Evolutionary conservation across 768 basidiomycete genomes (phyloP), one percentile per base, ranked within the genome.

Genomic region (Lentinula sp.): DNA sequence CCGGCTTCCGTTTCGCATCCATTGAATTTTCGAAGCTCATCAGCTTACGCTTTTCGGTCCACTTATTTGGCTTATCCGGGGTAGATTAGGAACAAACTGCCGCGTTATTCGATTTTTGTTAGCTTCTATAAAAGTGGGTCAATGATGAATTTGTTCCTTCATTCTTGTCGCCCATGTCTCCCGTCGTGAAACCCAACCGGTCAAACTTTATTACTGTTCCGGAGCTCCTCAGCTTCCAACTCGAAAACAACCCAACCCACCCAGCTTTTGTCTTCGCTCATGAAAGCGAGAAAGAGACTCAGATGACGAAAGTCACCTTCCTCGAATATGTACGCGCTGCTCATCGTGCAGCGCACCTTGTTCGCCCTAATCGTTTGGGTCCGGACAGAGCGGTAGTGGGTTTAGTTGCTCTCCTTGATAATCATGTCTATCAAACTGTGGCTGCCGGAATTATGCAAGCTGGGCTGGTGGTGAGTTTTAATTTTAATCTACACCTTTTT

Each of bases 251-350:
- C 45, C 52, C 73, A 0, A 39, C 56, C n/a, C 53, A 65, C 16
- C 70, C 72, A 1, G 43, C 66, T 43, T 46, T 64, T 10, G 72
- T 64, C 34, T 58, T 63, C 5, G 69, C 65, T 46, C 43, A 65
- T 0, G 34, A 52, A 28, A 5, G 53, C 1, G 40, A 57, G 10
- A 43, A 11, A 11, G 42, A 43, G 42, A n/a, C 5, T 4, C 16
- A 18, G 6, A 18, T 46, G n/a, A 70, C 62, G 15, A 65, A 68
- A 40, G 64, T 73, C n/a, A 64, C 66, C 4, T 63, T 66, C 32
- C 63, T 66, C 40, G 72, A 72, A 54, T 72, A 73, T 46, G 65
- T 67, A 51, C 65, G 66, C 21, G 70, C 71, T 4, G 53, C 65
- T 56, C 72, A 72, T 46, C 66, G 73, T 31, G 57, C 43, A 13